Evolutionary conservation across 129 eudicot species (phyloP).

Genomic region (Saussurea involucrata): DNA sequence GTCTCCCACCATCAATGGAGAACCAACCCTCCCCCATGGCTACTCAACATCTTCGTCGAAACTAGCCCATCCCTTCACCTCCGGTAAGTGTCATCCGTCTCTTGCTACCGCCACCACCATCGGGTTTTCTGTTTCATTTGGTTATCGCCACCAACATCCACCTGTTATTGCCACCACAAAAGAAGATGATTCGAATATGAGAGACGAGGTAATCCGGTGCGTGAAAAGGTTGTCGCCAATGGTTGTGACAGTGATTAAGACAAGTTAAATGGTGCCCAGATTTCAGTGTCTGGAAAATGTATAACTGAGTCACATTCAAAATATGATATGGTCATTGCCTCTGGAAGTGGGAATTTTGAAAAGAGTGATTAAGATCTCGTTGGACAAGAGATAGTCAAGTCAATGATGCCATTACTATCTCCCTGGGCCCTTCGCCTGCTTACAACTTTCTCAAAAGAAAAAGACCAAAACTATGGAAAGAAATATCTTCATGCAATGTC

Average conservation of each 20-base stretch:
- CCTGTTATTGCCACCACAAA: no score
- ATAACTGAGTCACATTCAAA: conserved; percentile 47
- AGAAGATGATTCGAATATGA: no score
- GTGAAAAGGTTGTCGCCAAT: no score
- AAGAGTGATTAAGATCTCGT: conserved; percentile 54
- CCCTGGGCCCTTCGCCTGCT: conserved; percentile 81
- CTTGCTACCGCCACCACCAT: no score
- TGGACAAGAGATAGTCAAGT: conserved; percentile 62
- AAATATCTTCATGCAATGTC: conserved; percentile 11
- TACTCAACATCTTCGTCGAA: no score
- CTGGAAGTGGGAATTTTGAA: conserved; percentile 36
- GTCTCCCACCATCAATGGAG: no score
- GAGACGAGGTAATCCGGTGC: no score
- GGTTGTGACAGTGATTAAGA: not conserved
- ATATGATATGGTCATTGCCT: conserved; percentile 35
- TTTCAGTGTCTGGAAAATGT: conserved; percentile 32
- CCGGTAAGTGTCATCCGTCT: no score
- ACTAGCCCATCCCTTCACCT: no score
- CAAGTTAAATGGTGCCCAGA: conserved; percentile 32
- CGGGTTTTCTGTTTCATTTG: no score
- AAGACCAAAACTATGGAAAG: conserved; percentile 31
- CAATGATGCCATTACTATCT: conserved; percentile 83
- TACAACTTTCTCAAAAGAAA: conserved; percentile 63
- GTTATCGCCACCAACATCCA: no score
- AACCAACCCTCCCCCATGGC: no score